These are phyloP conservation scores for Purpureocillium takamizusanense DNA, from an alignment of 2,329 filamentous ascomycete genomes.

Conservation along the genomic window DNA sequence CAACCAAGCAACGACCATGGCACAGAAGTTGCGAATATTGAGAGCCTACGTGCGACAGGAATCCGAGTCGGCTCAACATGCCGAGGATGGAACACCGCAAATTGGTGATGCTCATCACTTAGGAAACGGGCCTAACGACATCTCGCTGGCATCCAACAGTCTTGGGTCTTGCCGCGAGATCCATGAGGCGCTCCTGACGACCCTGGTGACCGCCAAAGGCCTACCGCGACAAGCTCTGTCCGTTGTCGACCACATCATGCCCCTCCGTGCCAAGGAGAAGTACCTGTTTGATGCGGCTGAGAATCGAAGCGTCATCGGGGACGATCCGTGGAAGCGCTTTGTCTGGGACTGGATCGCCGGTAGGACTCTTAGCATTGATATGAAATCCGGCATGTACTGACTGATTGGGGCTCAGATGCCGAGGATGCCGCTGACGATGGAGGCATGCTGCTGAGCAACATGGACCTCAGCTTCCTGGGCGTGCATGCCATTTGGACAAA, in stretches of 20 bases:
- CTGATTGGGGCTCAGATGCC: conserved; percentile 38
- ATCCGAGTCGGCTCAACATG: conserved; percentile 10
- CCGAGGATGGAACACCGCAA: conserved; percentile 15
- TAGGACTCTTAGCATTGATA: conserved; percentile 24
- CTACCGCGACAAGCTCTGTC: conserved; percentile 42
- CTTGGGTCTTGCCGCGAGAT: conserved; percentile 43
- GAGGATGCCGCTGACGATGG: conserved; percentile 55
- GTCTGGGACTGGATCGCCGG: conserved; percentile 71
- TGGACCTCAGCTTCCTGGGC: conserved; percentile 71
- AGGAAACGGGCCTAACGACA: conserved; percentile 22
- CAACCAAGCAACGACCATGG: conserved; percentile 28
- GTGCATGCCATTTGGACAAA: conserved; percentile 65
- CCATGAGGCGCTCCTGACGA: conserved; percentile 44
- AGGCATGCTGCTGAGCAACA: conserved; percentile 58
- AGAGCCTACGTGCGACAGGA: conserved; percentile 27
- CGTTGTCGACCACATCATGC: conserved; percentile 47
- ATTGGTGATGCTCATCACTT: conserved; percentile 15
- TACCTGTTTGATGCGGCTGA: conserved; percentile 55
- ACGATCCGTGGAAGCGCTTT: conserved; percentile 67
- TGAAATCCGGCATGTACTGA: conserved; percentile 9
- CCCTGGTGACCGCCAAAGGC: conserved; percentile 32
- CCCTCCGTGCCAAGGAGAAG: conserved; percentile 50
- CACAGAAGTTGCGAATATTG: conserved; percentile 39
- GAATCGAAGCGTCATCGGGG: conserved; percentile 59
- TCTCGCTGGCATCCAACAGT: conserved; percentile 28